phyloP scores from a whole-genome alignment of 1,284 basidiomycete species.

The Microbotryum intermedium region DNA sequence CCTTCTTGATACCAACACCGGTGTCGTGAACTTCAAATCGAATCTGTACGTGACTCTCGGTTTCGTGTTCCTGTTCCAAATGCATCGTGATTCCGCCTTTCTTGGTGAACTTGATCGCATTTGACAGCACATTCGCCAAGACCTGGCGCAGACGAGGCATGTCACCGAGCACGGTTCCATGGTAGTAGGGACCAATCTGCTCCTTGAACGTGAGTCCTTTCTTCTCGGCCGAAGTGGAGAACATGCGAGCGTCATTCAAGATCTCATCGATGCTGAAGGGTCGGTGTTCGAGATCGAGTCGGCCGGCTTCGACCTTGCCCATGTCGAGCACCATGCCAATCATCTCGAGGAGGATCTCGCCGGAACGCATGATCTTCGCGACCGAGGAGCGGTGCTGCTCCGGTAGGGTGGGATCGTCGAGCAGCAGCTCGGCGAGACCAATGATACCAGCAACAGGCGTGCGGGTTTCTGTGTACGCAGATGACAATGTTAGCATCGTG shows the following conservation, averaged over 20 bases:
- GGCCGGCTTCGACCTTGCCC: constrained; percentile 40
- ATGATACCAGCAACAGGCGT: constrained; percentile 23
- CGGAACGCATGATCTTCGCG: constrained; percentile 26
- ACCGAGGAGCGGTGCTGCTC: constrained; percentile 13
- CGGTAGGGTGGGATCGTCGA: constrained; percentile 20
- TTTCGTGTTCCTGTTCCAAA: constrained; percentile 33
- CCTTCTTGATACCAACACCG: constrained; percentile 38
- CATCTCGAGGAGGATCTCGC: constrained; percentile 30
- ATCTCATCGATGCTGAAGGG: constrained; percentile 39
- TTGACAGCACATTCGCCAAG: constrained; percentile 29
- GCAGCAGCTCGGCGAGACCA: constrained; percentile 29
- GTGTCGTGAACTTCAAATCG: constrained; percentile 39
- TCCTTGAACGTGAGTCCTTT: constrained; percentile 38
- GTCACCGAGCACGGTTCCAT: constrained; percentile 30
- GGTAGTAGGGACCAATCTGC: constrained; percentile 19
- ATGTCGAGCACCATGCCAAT: constrained; percentile 36
- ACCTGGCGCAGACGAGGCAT: constrained; percentile 32
- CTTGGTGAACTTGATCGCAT: constrained; percentile 40
- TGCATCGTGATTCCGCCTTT: constrained; percentile 37
- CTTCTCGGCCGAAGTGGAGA: constrained; percentile 37
- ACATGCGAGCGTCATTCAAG: constrained; percentile 37
- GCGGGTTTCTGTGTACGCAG: constrained; percentile 5
- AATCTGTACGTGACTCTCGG: constrained; percentile 31
- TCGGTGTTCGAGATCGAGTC: constrained; percentile 38
- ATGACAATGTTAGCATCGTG: neutral